Conservation (phyloP, 148 eudicot species). For the Diospyros lotus region DNA sequence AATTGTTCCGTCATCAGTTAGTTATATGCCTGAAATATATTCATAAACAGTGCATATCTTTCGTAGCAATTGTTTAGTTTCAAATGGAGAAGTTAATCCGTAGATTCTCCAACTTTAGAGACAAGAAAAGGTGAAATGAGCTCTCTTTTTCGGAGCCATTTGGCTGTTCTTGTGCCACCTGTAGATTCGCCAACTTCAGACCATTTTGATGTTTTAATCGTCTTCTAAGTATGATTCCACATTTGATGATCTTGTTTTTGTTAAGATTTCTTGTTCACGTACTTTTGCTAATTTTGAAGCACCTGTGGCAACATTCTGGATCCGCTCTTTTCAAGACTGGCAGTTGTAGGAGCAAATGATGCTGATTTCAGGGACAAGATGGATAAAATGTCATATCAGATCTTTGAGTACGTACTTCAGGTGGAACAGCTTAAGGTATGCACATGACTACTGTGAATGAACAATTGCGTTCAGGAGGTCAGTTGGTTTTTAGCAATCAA, state of each 20-base stretch:
- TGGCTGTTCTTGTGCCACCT: not conserved
- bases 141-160: not conserved
- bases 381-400: conserved; percentile 30
- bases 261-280: not conserved
- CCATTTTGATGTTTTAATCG: not conserved
- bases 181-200: no score
- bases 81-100: not conserved
- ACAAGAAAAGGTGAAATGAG: not conserved
- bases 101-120: not conserved
- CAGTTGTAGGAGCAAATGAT: conserved; percentile 23
- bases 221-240: not conserved
- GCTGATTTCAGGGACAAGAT: conserved; percentile 23
- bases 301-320: conserved; percentile 31
- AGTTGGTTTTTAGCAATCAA: not conserved
- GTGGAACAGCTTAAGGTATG: conserved; percentile 53
- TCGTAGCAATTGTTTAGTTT: not conserved
- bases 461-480: not conserved
- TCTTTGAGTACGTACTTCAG: conserved; percentile 45
- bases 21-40: not conserved
- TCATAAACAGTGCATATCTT: not conserved
- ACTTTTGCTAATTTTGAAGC: conserved; percentile 17
- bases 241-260: not conserved
- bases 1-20: not conserved
- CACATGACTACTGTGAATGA: not conserved
- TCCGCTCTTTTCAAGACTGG: conserved; percentile 33